phyloP scores from a whole-genome alignment of 495 filamentous ascomycete genomes.

The Cercophora newfieldiana region DNA sequence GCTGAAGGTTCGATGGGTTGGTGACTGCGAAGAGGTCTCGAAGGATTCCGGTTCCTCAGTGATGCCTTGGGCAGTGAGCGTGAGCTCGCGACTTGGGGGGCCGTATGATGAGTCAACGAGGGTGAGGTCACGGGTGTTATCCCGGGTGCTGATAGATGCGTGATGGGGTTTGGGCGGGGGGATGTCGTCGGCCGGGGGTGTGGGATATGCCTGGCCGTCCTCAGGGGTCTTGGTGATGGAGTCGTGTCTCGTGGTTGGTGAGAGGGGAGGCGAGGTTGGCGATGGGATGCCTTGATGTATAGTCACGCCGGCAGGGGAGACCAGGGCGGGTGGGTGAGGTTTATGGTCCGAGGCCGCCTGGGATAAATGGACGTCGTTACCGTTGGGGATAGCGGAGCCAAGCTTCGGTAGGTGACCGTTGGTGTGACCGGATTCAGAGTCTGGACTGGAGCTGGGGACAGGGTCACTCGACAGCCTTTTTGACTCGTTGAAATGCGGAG shows the following conservation, averaged over 20 bases:
- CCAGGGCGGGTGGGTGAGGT: slow-evolving; percentile 15
- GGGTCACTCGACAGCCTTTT: slow-evolving; percentile 27
- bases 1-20: slow-evolving; percentile 19
- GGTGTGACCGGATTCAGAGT: slow-evolving; percentile 11
- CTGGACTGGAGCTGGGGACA: slow-evolving; percentile 6
- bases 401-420: slow-evolving; percentile 12
- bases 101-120: slow-evolving; percentile 32
- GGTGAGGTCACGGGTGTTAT: slow-evolving; percentile 32
- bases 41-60: slow-evolving; percentile 35
- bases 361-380: slow-evolving; percentile 17
- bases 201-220: slow-evolving; percentile 17
- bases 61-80: slow-evolving; percentile 30
- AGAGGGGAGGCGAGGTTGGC: slow-evolving; percentile 28
- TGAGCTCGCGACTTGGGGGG: slow-evolving; percentile 28
- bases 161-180: slow-evolving; percentile 10
- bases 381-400: slow-evolving; percentile 16
- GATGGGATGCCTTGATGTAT: slow-evolving; percentile 33
- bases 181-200: slow-evolving; percentile 16
- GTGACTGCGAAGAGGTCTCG: slow-evolving; percentile 19
- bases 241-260: slow-evolving; percentile 22
- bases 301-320: slow-evolving; percentile 23
- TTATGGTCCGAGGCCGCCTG: slow-evolving; percentile 21
- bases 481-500: slow-evolving; percentile 22
- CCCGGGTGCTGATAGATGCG: slow-evolving; percentile 25
- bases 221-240: slow-evolving; percentile 9